These are phyloP conservation scores for Rhodocollybia butyracea DNA, from an alignment of 768 basidiomycete genomes.

Conservation along the genomic window DNA sequence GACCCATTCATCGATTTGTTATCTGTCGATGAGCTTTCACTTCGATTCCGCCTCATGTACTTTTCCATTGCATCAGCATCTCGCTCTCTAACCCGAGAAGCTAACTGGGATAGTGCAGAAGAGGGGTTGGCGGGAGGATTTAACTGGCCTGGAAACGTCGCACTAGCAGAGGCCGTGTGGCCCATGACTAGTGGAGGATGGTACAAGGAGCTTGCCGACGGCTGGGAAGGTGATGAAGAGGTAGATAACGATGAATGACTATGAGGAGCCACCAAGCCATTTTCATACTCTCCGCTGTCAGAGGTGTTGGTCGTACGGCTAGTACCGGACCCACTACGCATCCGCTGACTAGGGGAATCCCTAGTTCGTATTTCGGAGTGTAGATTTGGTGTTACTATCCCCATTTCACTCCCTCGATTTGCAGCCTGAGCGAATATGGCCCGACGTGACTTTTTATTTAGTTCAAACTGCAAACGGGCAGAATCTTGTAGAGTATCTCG, in stretches of 20 bases:
- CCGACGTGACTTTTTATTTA: conserved; percentile 72
- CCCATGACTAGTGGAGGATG: neutral
- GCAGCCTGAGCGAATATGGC: conserved; percentile 73
- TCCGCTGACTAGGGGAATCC: conserved; percentile 44
- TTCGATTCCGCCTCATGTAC: conserved; percentile 77
- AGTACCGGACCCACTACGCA: conserved; percentile 80
- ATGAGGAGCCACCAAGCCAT: conserved; percentile 34
- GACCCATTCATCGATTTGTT: conserved; percentile 61
- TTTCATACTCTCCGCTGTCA: conserved; percentile 66
- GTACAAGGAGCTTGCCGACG: conserved; percentile 30
- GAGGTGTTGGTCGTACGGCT: conserved; percentile 76
- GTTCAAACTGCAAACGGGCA: conserved; percentile 74
- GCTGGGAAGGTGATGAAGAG: conserved; percentile 63
- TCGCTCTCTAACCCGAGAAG: conserved; percentile 74
- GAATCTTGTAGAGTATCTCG: conserved; percentile 78
- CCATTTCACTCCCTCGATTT: conserved; percentile 59
- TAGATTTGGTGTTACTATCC: conserved; percentile 34
- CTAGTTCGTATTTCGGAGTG: conserved; percentile 44
- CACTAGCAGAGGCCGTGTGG: conserved; percentile 4
- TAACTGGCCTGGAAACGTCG: conserved; percentile 9
- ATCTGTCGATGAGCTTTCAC: conserved; percentile 78
- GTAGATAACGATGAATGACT: conserved; percentile 54
- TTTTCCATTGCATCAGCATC: conserved; percentile 89
- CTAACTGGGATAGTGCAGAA: conserved; percentile 65
- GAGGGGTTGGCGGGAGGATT: conserved; percentile 31